Conservation (phyloP, 2,329 filamentous ascomycete species). For the Apiospora pterosperma region DNA sequence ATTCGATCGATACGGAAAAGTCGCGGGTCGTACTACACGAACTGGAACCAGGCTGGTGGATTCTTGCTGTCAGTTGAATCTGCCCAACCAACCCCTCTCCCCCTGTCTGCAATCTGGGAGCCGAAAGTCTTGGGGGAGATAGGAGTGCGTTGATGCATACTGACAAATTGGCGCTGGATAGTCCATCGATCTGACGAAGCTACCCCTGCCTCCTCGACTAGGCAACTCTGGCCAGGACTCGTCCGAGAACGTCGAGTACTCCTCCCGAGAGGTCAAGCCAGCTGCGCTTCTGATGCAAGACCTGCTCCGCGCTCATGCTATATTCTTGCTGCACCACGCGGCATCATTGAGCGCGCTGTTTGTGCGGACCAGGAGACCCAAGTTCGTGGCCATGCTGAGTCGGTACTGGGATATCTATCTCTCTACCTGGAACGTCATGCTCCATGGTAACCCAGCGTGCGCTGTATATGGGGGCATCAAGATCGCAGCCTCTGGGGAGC, state of each 20-base stretch:
- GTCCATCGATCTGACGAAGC: constrained; percentile 77
- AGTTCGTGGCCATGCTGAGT: constrained; percentile 69
- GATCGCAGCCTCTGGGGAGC: constrained; percentile 82
- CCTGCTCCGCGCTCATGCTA: constrained; percentile 74
- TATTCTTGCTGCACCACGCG: constrained; percentile 86
- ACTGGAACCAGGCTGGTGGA: constrained; percentile 91
- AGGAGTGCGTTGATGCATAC: constrained; percentile 4
- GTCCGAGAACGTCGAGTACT: constrained; percentile 66
- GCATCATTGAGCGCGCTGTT: constrained; percentile 70
- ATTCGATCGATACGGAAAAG: constrained; percentile 88
- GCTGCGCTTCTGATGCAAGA: constrained; percentile 75
- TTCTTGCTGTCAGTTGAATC: constrained; percentile 69
- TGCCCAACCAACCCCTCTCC: not conserved
- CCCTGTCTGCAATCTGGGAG: not conserved
- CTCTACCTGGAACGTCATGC: constrained; percentile 80
- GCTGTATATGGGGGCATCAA: constrained; percentile 82
- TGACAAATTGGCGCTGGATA: constrained; percentile 27
- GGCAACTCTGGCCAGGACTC: constrained; percentile 29
- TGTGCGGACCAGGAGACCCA: constrained; percentile 57
- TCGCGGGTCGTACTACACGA: constrained; percentile 81
- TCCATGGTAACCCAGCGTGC: constrained; percentile 83
- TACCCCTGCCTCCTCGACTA: constrained; percentile 57
- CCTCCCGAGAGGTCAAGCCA: constrained; percentile 84
- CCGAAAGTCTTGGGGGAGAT: not conserved
- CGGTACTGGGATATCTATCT: constrained; percentile 76